Percentiles rank a stretch among this genome's conserved stretches.
Conservation (phyloP, 331 rosid species). For the Arachis monticola region DNA sequence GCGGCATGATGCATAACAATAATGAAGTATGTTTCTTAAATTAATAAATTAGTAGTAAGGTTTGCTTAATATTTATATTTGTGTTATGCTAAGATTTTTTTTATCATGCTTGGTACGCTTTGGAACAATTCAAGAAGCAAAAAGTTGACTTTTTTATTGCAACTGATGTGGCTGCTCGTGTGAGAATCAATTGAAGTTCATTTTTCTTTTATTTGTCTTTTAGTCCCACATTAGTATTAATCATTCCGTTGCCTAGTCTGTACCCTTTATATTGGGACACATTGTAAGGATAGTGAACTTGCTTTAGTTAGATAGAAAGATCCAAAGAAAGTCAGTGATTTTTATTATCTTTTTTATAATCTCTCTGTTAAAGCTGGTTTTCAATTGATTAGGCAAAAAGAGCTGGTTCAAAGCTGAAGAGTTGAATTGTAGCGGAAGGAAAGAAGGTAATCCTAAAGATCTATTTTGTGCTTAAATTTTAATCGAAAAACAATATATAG, state of each 20-base stretch:
- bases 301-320: not conserved
- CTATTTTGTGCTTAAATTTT: too few relatives aligned
- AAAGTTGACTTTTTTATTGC: constrained; percentile 76
- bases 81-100: constrained; percentile 13
- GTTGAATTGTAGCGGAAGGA: too few relatives aligned
- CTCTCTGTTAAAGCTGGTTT: constrained; percentile 35
- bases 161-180: constrained; percentile 98
- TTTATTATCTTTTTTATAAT: constrained; percentile 5
- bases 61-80: constrained; percentile 19
- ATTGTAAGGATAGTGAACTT: too few relatives aligned
- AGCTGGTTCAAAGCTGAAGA: constrained; percentile 81
- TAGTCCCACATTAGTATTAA: not conserved
- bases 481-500: too few relatives aligned
- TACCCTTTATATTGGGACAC: too few relatives aligned
- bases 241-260: not conserved
- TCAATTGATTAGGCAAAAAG: constrained; percentile 73
- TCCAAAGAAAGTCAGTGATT: not conserved
- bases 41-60: not conserved
- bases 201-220: not conserved
- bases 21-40: constrained; percentile 61
- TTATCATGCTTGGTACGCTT: constrained; percentile 66
- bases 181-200: constrained; percentile 47
- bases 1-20: too few relatives aligned
- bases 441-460: too few relatives aligned
- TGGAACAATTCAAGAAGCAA: constrained; percentile 50